Conservation (phyloP, 2,329 filamentous ascomycete genomes). For the Sordariomycetes sp. region DNA sequence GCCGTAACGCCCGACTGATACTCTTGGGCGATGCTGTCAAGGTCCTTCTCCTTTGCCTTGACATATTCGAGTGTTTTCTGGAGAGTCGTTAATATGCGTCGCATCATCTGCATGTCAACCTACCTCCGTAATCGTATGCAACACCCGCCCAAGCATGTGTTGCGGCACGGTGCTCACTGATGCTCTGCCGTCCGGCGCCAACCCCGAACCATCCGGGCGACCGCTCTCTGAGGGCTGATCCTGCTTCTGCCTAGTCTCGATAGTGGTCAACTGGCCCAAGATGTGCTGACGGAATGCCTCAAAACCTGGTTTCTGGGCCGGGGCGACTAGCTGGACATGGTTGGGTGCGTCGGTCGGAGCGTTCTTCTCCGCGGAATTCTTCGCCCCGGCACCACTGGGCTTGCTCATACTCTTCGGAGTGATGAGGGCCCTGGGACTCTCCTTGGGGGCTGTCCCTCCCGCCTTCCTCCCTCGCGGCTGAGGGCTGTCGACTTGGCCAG, state of each 20-base stretch:
- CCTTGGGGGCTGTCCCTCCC: background rate
- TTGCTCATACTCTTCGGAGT: background rate
- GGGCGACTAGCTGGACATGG: background rate
- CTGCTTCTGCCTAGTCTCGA: background rate
- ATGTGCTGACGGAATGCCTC: background rate
- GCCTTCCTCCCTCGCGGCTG: background rate
- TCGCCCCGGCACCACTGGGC: background rate
- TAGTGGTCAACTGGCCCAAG: background rate
- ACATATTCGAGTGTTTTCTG: background rate
- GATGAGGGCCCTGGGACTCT: background rate
- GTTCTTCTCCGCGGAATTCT: background rate
- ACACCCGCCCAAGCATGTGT: background rate
- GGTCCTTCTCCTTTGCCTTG: slow-evolving; percentile 1
- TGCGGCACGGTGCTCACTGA: background rate
- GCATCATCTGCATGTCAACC: background rate
- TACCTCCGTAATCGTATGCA: background rate
- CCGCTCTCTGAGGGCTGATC: background rate
- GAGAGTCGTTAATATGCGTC: background rate
- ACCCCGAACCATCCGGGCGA: background rate
- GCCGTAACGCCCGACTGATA: background rate
- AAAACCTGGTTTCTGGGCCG: background rate
- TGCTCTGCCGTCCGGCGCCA: background rate
- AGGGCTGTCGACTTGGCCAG: background rate
- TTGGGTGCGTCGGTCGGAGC: background rate
- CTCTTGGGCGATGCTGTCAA: background rate